Evolutionary conservation across 2,329 filamentous ascomycete genomes (phyloP), one percentile per base, ranked within the genome.

Genomic region (Trichoderma breve): DNA sequence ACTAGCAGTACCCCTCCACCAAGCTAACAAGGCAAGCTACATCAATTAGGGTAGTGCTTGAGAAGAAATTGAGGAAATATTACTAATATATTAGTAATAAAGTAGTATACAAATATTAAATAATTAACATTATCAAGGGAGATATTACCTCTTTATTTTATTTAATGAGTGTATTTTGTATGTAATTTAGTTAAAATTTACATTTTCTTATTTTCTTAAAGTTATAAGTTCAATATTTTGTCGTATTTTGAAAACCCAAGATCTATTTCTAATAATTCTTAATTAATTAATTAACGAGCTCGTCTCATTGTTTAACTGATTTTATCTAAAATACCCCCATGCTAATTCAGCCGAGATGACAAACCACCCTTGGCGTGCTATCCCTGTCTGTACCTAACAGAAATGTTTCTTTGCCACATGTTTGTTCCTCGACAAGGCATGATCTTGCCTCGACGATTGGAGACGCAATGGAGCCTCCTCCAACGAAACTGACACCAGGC

Each of bases 391-490:
- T 24, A 24, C 21, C 47, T 1, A 26, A 9, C 24, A 7, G 18
- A 5, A 43, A 14, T 55, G 51, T 39, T 53, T 68, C 34, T 30
- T 61, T 15, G 36, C 47, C 47, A 53, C 55, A n/a, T 70, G 15
- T 60, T 11, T 24, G 14, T 51, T 53, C 57, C 57, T 62, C 57
- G 28, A 53, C 28, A 70, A 47, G 67, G 24, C n/a, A 70, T 61
- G 39, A 53, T 47, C 18, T 70, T 8, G 28, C 39, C 21, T 62
- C 32, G 28, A 34, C 55, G 28, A 21, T 30, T 12, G 24, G 55
- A 61, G 57, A 32, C 67, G 39, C 43, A 47, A 70, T 70, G 67
- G 67, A 70, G 57, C 39, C 67, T 53, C 39, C 60, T 53, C 57
- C 51, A 61, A 18, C 67, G 3, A 53, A 62, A 21, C 67, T 62